Evolutionary conservation across 805 yeast genomes (phyloP).

Genomic region (Candida vartiovaarae): DNA sequence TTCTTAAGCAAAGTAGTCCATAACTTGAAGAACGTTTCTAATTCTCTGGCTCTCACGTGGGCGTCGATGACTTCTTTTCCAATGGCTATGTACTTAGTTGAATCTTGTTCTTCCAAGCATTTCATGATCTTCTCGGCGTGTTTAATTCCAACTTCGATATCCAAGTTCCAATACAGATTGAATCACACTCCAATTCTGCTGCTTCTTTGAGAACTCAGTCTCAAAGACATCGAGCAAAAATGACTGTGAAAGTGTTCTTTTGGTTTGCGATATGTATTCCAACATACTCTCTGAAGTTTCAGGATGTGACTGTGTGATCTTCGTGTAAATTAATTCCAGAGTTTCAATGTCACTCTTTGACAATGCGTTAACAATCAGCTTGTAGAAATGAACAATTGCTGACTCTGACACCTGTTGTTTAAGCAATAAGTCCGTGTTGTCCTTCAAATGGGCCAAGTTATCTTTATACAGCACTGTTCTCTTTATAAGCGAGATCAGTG

Average conservation of each 20-base stretch:
- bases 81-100: constrained; percentile 7
- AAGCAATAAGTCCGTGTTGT: constrained; percentile 27
- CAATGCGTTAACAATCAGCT: constrained; percentile 25
- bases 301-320: constrained; percentile 33
- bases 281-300: constrained; percentile 37
- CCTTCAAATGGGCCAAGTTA: constrained; percentile 17
- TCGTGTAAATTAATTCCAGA: constrained; percentile 43
- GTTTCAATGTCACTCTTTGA: constrained; percentile 26
- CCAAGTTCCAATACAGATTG: constrained; percentile 44
- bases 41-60: constrained; percentile 52
- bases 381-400: constrained; percentile 25
- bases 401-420: constrained; percentile 14
- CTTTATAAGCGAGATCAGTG: constrained; percentile 16
- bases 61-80: constrained; percentile 36
- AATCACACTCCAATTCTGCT: constrained; percentile 42
- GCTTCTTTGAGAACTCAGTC: constrained; percentile 41
- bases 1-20: constrained; percentile 31
- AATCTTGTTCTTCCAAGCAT: constrained; percentile 4
- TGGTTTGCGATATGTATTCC: constrained; percentile 38
- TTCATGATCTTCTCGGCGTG: constrained; percentile 30
- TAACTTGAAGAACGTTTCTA: constrained; percentile 37
- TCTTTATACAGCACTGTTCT: constrained; percentile 25
- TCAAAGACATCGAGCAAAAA: constrained; percentile 39
- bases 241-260: constrained; percentile 45
- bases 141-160: constrained; percentile 50